Evolutionary conservation across 495 filamentous ascomycete genomes (phyloP).

Genomic region (Paragyromitra xinjiangensis): DNA sequence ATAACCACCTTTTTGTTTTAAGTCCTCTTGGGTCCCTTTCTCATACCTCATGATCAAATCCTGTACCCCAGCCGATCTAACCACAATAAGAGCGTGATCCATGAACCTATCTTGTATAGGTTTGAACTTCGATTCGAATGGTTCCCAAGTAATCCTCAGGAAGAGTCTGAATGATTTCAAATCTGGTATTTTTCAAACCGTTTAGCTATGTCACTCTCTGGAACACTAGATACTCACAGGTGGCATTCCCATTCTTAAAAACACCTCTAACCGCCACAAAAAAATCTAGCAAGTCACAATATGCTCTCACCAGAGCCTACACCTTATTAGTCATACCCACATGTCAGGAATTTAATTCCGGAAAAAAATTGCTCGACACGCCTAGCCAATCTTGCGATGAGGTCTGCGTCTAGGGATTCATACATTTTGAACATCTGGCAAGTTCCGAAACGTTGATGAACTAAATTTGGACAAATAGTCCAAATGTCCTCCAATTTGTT

Average conservation of each 20-base stretch:
- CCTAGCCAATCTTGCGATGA: background rate
- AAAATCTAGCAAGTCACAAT: constrained; percentile 22
- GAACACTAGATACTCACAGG: background rate
- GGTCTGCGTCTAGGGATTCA: no score
- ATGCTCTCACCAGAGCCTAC: constrained; percentile 14
- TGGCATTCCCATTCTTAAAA: background rate
- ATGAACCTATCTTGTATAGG: constrained; percentile 23
- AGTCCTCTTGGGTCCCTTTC: background rate
- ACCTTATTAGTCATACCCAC: background rate
- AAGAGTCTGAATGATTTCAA: constrained; percentile 21
- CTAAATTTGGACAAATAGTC: constrained; percentile 5
- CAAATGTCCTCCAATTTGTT: constrained; percentile 15
- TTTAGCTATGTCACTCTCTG: background rate
- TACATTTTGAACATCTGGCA: constrained; percentile 4
- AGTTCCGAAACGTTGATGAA: background rate
- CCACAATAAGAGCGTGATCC: constrained; percentile 18
- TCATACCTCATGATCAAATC: background rate
- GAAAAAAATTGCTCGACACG: background rate
- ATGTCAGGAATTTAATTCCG: background rate
- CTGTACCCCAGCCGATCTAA: constrained; percentile 13
- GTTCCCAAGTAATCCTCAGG: constrained; percentile 19
- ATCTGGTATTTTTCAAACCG: background rate
- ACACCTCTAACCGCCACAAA: constrained; percentile 4
- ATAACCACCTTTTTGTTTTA: background rate
- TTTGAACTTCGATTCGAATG: constrained; percentile 21